Evolutionary conservation across 2,329 filamentous ascomycete species (phyloP), one percentile per base, ranked within the genome.

Genomic region (Colletotrichum magnum): DNA sequence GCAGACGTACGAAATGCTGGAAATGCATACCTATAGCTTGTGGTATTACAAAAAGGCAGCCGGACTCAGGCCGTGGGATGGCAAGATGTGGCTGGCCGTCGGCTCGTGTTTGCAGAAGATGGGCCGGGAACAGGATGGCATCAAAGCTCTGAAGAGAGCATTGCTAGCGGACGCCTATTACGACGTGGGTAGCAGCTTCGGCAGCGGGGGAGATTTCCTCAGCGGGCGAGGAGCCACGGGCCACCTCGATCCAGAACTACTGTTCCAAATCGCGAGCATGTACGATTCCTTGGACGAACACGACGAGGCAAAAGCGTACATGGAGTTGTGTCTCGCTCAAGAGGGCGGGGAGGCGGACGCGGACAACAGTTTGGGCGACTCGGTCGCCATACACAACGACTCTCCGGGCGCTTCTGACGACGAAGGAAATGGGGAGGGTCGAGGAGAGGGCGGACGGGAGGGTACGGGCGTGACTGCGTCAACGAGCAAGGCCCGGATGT

Each of bases 41-140:
- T 98, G 96, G 88, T 99, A 99, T 81, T 98, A 97, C 83, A 97
- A 98, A 77, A 94, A 96, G 65, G 96, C 96, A 0, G 95, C 95
- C 0, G 94, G 94, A 0, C 85, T 99, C 2, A 90, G 95, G n/a
- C 94, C 95, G 0, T 98, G 95, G 86, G 96, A 99, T 74, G 94
- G 95, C 0, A 98, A 98, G 80, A 97, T 99, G 93, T 99, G 96
- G 96, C 93, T 96, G 84, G 96, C 96, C 0, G 94, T 99, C 5
- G 96, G 94, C 10, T 93, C 93, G 41, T 98, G 95, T 78, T 91
- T 97, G 72, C 92, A 95, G 71, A 95, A 95, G 78, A 97, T 98
- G 87, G 92, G 91, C 60, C 90, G 95, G 63, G 86, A 94, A 58
- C 88, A 91, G n/a, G 95, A 98, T 74, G 95, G 94, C 36, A 98